Evolutionary conservation across 495 filamentous ascomycete species (phyloP).

Genomic region (Choiromyces venosus): DNA sequence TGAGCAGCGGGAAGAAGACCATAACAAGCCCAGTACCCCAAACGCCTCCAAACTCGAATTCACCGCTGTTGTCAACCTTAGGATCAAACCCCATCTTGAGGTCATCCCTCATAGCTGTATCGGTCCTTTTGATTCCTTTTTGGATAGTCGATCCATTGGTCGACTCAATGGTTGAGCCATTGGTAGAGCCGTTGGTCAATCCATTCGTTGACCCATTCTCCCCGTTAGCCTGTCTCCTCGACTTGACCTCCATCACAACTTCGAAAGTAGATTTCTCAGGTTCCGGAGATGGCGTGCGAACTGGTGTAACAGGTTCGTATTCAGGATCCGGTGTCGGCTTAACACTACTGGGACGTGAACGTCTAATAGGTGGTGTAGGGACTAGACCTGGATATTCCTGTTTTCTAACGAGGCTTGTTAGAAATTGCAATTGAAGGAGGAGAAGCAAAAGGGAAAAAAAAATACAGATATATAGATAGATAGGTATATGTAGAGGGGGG

Average conservation of each 20-base stretch:
- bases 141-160: neutral
- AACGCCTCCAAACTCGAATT: conserved; percentile 86
- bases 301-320: neutral
- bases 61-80: conserved; percentile 70
- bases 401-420: conserved; percentile 47
- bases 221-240: neutral
- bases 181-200: conserved; percentile 27
- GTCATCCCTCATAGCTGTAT: conserved; percentile 60
- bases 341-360: conserved; percentile 18
- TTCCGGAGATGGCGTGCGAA: neutral
- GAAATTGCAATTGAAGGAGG: neutral
- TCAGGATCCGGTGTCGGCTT: neutral
- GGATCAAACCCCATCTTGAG: conserved; percentile 58
- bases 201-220: conserved; percentile 44
- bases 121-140: conserved; percentile 41
- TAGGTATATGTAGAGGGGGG: too few relatives aligned
- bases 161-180: conserved; percentile 10
- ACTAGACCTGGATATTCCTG: conserved; percentile 55
- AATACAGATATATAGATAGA: neutral
- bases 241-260: neutral
- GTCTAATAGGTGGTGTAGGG: conserved; percentile 51
- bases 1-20: conserved; percentile 82
- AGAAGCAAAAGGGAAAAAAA: neutral
- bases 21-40: conserved; percentile 74
- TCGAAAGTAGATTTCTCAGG: neutral